phyloP scores from a whole-genome alignment of 306 rosid species.

The Prunus padus region DNA sequence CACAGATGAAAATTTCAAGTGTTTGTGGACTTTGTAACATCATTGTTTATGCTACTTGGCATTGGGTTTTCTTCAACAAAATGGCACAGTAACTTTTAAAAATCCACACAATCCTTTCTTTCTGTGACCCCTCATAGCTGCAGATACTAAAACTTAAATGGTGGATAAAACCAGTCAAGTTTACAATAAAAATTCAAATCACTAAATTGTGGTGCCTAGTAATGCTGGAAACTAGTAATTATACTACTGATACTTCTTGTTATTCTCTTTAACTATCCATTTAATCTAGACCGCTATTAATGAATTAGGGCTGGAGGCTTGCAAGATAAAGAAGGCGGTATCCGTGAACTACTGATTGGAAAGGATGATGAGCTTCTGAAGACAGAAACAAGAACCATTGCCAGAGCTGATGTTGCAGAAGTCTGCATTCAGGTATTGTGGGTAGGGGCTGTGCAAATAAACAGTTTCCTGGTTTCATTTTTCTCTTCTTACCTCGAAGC shows the following conservation, averaged over 20 bases:
- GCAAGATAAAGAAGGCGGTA: conserved; percentile 83
- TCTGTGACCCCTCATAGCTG: neutral
- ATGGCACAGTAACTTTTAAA: neutral
- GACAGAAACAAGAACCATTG: conserved; percentile 73
- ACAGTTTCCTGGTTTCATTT: neutral
- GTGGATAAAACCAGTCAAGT: neutral
- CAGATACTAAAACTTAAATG: neutral
- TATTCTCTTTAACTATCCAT: neutral
- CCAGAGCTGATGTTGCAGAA: conserved; percentile 91
- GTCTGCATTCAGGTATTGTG: conserved; percentile 78
- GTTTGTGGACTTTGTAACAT: too few species aligned
- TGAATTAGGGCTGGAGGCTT: conserved; percentile 86
- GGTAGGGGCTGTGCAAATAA: neutral
- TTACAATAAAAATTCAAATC: neutral
- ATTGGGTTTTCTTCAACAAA: neutral
- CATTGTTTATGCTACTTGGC: neutral
- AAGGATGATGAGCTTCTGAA: conserved; percentile 93
- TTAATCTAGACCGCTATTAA: neutral
- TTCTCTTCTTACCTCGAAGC: neutral
- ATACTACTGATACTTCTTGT: neutral
- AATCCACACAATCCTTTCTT: neutral
- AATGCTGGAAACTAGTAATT: neutral
- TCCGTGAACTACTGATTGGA: conserved; percentile 72
- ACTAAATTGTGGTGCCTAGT: neutral
- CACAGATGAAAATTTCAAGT: neutral